Conservation (phyloP, 441 rosid genomes). For the Arabidopsis hybrid region DNA sequence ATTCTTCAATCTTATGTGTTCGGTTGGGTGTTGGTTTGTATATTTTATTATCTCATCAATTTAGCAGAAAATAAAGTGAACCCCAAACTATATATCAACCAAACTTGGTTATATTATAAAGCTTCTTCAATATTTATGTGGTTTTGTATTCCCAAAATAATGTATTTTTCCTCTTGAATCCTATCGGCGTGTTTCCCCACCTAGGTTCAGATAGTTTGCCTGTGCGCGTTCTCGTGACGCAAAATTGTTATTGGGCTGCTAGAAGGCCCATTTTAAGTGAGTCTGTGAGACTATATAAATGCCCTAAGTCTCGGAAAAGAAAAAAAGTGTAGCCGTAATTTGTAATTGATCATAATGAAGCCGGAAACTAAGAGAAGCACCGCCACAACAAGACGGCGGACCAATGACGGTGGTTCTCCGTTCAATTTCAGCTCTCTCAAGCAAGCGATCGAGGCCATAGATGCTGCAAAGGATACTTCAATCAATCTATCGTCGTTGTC, state of each 20-base stretch:
- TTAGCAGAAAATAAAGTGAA: not conserved
- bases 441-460: slow-evolving; percentile 28
- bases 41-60: not conserved
- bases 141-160: no score
- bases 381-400: slow-evolving; percentile 1
- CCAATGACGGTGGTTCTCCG: not conserved
- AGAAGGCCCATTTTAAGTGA: slow-evolving; percentile 1
- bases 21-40: not conserved
- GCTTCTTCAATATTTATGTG: no score
- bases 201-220: no score
- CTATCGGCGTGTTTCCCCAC: no score
- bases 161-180: not conserved
- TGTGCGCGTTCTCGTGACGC: not conserved
- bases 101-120: not conserved
- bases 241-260: not conserved
- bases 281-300: not conserved
- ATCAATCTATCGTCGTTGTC: slow-evolving; percentile 26
- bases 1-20: slow-evolving; percentile 4
- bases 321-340: not conserved
- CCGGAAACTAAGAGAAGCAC: slow-evolving; percentile 21
- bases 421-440: slow-evolving; percentile 18
- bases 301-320: not conserved
- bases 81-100: not conserved
- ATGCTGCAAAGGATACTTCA: not conserved
- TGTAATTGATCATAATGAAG: slow-evolving; percentile 6